Percentiles rank a stretch among this genome's conserved stretches.
phyloP scores from a whole-genome alignment of 1,284 basidiomycete species.

The Amylostereum areolatum region DNA sequence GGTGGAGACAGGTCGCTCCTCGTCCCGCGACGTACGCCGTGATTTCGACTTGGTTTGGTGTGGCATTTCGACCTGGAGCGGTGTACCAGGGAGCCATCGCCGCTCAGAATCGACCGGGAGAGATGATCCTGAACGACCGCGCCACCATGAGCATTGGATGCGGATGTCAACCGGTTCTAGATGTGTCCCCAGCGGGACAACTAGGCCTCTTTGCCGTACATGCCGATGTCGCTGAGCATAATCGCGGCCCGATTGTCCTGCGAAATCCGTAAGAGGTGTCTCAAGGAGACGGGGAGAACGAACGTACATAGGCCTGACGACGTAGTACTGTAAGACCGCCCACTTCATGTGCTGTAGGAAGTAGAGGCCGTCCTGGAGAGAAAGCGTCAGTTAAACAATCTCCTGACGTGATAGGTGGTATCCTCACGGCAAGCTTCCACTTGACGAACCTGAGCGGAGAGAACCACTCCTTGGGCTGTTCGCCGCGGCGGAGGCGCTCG shows the following conservation, averaged over 20 bases:
- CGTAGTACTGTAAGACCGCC: conserved; percentile 75
- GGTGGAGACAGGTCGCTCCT: too few species aligned
- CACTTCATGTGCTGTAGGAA: conserved; percentile 79
- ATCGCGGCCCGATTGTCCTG: conserved; percentile 65
- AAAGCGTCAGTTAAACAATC: too few species aligned
- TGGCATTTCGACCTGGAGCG: too few species aligned
- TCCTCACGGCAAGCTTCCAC: conserved; percentile 57
- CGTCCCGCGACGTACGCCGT: too few species aligned
- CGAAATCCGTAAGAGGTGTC: conserved; percentile 22
- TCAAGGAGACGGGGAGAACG: not conserved
- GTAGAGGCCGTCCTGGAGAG: conserved; percentile 63
- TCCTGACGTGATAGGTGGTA: too few species aligned
- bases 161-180: conserved; percentile 44
- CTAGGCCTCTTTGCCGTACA: conserved; percentile 73
- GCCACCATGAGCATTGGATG: conserved; percentile 49
- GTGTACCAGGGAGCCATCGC: too few species aligned
- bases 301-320: conserved; percentile 55
- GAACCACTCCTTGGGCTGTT: conserved; percentile 57
- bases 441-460: conserved; percentile 62
- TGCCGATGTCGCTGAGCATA: conserved; percentile 54
- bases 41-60: too few species aligned
- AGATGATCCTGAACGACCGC: conserved; percentile 44
- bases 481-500: conserved; percentile 34
- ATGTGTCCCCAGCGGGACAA: conserved; percentile 65
- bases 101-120: too few species aligned